Conservation (phyloP, 495 filamentous ascomycete genomes). For the Glutinoglossum americanum region DNA sequence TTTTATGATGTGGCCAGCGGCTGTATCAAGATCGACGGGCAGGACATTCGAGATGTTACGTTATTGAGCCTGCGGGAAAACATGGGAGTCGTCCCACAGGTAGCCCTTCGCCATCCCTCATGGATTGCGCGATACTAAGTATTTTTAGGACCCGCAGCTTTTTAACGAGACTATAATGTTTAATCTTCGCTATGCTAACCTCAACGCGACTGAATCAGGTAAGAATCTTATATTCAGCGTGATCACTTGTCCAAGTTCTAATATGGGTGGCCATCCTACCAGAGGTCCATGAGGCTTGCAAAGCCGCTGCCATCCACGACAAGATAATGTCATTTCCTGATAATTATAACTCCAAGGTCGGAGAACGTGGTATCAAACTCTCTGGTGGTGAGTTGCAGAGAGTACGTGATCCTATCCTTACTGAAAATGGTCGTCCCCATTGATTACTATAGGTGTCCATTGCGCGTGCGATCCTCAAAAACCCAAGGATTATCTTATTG, state of each 20-base stretch:
- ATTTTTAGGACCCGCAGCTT: conserved; percentile 41
- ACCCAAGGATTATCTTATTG: conserved; percentile 61
- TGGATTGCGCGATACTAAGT: not conserved
- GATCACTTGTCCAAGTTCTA: not conserved
- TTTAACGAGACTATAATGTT: conserved; percentile 43
- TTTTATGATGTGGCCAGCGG: conserved; percentile 28
- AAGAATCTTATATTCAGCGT: not conserved
- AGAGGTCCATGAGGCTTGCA: conserved; percentile 6
- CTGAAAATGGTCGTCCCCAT: not conserved
- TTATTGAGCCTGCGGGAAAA: conserved; percentile 31
- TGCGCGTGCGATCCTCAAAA: conserved; percentile 47
- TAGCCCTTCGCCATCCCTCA: not conserved
- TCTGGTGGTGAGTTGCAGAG: conserved; percentile 44
- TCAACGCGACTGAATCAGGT: conserved; percentile 15
- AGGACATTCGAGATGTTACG: conserved; percentile 32
- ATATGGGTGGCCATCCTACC: not conserved
- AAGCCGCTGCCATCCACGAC: conserved; percentile 22
- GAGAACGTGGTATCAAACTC: conserved; percentile 32
- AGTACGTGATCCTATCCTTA: not conserved
- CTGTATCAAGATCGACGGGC: conserved; percentile 29
- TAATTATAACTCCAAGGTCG: conserved; percentile 16
- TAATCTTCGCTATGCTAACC: conserved; percentile 43
- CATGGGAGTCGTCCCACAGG: conserved; percentile 29
- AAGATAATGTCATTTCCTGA: conserved; percentile 6
- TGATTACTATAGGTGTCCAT: conserved; percentile 25